A percentile compares a stretch with the other conserved stretches of the same genome.
phyloP scores from a whole-genome alignment of 441 rosid genomes.

The Pelargonium cotyledonis region DNA sequence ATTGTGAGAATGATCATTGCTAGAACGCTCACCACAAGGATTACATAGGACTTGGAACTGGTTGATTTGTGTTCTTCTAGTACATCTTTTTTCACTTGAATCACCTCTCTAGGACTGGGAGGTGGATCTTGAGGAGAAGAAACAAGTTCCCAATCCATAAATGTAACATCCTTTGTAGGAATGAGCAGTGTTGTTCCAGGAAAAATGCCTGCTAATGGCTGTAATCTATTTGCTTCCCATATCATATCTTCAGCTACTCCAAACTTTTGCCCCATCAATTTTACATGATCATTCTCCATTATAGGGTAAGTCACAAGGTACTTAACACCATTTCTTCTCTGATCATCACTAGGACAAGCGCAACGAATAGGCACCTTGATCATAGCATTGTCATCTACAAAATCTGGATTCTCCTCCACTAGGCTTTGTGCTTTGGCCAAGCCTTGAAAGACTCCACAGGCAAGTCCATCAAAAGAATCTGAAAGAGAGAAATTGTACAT shows the following conservation, averaged over 20 bases:
- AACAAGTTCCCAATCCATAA: conserved; percentile 17
- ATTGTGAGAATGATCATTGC: not conserved
- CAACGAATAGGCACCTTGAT: conserved; percentile 31
- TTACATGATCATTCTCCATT: conserved; percentile 10
- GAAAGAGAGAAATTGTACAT: conserved; percentile 15
- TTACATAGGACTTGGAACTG: no score
- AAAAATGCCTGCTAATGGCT: conserved; percentile 15
- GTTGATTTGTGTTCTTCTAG: no score
- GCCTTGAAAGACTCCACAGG: conserved; percentile 28
- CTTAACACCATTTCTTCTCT: conserved; percentile 16
- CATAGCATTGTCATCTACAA: conserved; percentile 11
- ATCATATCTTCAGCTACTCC: conserved; percentile 14
- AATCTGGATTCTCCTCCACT: conserved; percentile 14
- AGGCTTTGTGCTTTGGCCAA: conserved; percentile 23
- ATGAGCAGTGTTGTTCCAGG: conserved; percentile 29
- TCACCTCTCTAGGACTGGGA: conserved; percentile 14
- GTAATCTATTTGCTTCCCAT: conserved; percentile 21
- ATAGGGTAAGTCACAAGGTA: conserved; percentile 26
- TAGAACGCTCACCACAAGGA: no score
- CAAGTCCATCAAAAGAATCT: conserved; percentile 18
- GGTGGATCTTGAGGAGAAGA: conserved; percentile 8
- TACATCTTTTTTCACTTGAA: not conserved
- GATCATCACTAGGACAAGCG: conserved; percentile 26
- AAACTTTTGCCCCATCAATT: conserved; percentile 19
- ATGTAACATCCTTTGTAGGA: conserved; percentile 19